Conservation (phyloP, 2,329 filamentous ascomycete species). For the Diplocarpon rosae region DNA sequence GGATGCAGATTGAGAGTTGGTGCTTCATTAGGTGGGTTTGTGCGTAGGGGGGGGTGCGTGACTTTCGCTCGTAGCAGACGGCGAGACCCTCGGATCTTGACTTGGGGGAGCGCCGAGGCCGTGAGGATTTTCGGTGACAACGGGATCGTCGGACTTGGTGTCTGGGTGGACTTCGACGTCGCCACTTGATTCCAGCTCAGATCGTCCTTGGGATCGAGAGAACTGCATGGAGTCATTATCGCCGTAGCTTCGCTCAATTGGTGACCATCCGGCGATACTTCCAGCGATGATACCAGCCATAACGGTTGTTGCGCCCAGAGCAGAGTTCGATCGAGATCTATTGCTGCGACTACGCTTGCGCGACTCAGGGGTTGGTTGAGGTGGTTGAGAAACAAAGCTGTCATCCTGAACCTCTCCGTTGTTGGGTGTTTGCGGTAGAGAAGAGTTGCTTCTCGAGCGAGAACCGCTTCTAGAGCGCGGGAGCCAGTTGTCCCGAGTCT, state of each 20-base stretch:
- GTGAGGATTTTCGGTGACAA: conserved; percentile 33
- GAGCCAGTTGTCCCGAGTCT: conserved; percentile 61
- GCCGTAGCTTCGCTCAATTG: conserved; percentile 45
- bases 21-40: conserved; percentile 5
- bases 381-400: conserved; percentile 31
- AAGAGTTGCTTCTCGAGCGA: conserved; percentile 53
- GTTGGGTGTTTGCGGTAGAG: conserved; percentile 53
- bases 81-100: conserved; percentile 20
- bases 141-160: conserved; percentile 35
- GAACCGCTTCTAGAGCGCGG: conserved; percentile 52
- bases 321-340: conserved; percentile 53
- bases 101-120: conserved; percentile 20
- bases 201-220: conserved; percentile 18
- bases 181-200: conserved; percentile 32
- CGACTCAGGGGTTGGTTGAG: conserved; percentile 44
- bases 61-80: conserved; percentile 9
- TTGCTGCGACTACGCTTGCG: conserved; percentile 57
- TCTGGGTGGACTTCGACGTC: conserved; percentile 38
- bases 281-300: conserved; percentile 79
- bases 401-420: conserved; percentile 39
- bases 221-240: conserved; percentile 24
- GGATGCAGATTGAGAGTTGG: background rate
- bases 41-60: background rate
- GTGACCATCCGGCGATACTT: conserved; percentile 67
- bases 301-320: conserved; percentile 62